These are phyloP conservation scores for Discostella stelligera DNA, from an alignment of 352 stramenopile genomes.

Conservation along the genomic window DNA sequence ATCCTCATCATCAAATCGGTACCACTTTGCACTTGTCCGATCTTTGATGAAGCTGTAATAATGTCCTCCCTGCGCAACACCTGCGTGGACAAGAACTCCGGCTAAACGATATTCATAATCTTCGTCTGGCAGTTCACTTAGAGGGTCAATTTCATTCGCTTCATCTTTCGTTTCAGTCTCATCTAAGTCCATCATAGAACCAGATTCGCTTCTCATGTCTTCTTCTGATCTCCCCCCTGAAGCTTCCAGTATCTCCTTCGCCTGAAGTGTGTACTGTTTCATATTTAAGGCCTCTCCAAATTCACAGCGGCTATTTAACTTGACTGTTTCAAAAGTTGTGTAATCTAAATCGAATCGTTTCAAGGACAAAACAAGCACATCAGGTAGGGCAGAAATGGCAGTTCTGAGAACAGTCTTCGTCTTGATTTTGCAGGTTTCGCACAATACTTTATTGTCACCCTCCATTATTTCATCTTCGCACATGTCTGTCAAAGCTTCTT, in stretches of 20 bases:
- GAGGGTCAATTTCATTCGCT: slow-evolving; percentile 53
- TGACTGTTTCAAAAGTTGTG: slow-evolving; percentile 98
- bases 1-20: slow-evolving; percentile 99
- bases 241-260: slow-evolving; percentile 90
- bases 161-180: slow-evolving; percentile 57
- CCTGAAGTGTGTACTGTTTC: slow-evolving; percentile 96
- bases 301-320: slow-evolving; percentile 96
- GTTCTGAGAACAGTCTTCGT: slow-evolving; percentile 95
- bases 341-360: slow-evolving; percentile 99
- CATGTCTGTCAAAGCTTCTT: slow-evolving; percentile 94
- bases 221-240: slow-evolving; percentile 6
- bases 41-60: slow-evolving; percentile 95
- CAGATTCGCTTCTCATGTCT: slow-evolving; percentile 42
- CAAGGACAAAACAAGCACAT: slow-evolving; percentile 96
- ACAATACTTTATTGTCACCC: slow-evolving; percentile 96
- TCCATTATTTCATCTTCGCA: slow-evolving; percentile 99
- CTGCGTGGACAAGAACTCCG: slow-evolving; percentile 96
- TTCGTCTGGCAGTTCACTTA: slow-evolving; percentile 76
- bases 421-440: slow-evolving; percentile 95
- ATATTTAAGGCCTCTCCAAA: slow-evolving; percentile 98
- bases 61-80: slow-evolving; percentile 97
- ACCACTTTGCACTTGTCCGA: slow-evolving; percentile 90
- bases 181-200: slow-evolving; percentile 41
- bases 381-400: slow-evolving; percentile 92
- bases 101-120: slow-evolving; percentile 97